Conservation (phyloP, 2,329 filamentous ascomycete species). For the Sporothrix variecibatus region DNA sequence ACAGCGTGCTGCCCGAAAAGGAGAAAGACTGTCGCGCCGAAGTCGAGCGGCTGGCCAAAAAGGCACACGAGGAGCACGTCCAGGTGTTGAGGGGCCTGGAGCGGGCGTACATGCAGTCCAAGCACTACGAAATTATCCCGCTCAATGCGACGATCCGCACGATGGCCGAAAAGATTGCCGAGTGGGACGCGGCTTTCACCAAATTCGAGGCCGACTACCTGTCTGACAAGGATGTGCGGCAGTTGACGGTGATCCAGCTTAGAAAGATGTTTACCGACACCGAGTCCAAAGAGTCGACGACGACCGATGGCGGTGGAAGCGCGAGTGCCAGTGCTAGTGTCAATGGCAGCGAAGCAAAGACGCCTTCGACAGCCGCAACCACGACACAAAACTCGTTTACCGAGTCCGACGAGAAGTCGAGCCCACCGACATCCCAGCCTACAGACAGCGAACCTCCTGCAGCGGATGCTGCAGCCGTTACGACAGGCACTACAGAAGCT, state of each 20-base stretch:
- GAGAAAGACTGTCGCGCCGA: slow-evolving; percentile 78
- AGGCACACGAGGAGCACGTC: slow-evolving; percentile 80
- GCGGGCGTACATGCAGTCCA: slow-evolving; percentile 87
- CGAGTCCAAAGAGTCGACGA: slow-evolving; percentile 72
- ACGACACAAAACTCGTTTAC: slow-evolving; percentile 30
- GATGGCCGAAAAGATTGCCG: slow-evolving; percentile 88
- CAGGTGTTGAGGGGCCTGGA: slow-evolving; percentile 76
- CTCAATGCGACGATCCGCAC: slow-evolving; percentile 85
- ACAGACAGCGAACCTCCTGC: slow-evolving; percentile 28
- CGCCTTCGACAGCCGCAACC: not conserved
- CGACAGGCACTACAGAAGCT: not conserved
- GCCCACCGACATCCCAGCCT: slow-evolving; percentile 43
- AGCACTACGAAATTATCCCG: slow-evolving; percentile 95
- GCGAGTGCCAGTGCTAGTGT: slow-evolving; percentile 33
- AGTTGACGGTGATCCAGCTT: slow-evolving; percentile 87
- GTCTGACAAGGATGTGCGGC: slow-evolving; percentile 92
- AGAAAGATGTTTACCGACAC: slow-evolving; percentile 94
- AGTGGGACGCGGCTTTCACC: slow-evolving; percentile 88
- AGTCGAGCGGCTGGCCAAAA: slow-evolving; percentile 75
- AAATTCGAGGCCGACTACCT: slow-evolving; percentile 94
- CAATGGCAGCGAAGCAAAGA: slow-evolving; percentile 12
- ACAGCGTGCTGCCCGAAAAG: slow-evolving; percentile 87
- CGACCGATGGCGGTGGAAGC: slow-evolving; percentile 38
- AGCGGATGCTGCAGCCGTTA: slow-evolving; percentile 16
- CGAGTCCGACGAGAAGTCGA: slow-evolving; percentile 50